Percentiles rank a stretch among this genome's conserved stretches.
phyloP scores from a whole-genome alignment of 768 basidiomycete genomes.

The Tremella fuciformis region DNA sequence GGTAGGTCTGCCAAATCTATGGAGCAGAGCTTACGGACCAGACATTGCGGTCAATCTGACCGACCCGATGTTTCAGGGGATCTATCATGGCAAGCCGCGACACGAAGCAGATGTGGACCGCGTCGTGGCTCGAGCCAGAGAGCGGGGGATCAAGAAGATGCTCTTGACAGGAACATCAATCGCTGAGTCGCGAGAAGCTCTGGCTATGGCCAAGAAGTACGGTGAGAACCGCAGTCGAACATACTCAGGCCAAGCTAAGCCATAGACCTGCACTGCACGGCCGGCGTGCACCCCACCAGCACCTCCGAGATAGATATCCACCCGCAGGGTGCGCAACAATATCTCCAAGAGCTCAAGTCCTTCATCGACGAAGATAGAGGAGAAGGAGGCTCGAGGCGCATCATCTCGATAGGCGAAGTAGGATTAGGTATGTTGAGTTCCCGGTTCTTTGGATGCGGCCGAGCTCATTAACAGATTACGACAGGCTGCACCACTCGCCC shows the following conservation, averaged over 20 bases:
- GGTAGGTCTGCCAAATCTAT: not conserved
- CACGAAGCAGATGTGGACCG: slow-evolving; percentile 65
- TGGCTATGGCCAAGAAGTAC: slow-evolving; percentile 62
- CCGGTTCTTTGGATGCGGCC: not conserved
- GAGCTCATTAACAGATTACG: slow-evolving; percentile 61
- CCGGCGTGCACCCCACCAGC: slow-evolving; percentile 77
- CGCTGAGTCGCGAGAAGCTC: slow-evolving; percentile 61
- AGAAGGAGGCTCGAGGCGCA: slow-evolving; percentile 56
- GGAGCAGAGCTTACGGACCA: slow-evolving; percentile 9
- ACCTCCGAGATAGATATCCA: slow-evolving; percentile 65
- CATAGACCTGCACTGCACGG: slow-evolving; percentile 66
- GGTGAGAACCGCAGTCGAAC: slow-evolving; percentile 51
- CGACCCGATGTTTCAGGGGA: slow-evolving; percentile 54
- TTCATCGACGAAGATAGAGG: slow-evolving; percentile 56
- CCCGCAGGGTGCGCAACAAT: slow-evolving; percentile 61
- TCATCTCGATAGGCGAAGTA: slow-evolving; percentile 74
- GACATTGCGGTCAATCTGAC: slow-evolving; percentile 56
- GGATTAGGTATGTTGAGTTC: slow-evolving; percentile 64
- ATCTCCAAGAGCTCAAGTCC: slow-evolving; percentile 61
- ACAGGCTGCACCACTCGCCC: slow-evolving; percentile 66
- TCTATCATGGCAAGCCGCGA: slow-evolving; percentile 51
- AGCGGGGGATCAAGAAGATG: slow-evolving; percentile 66
- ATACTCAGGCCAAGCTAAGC: not conserved
- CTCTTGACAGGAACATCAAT: slow-evolving; percentile 75
- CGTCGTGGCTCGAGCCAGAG: slow-evolving; percentile 60